Percentiles rank a stretch among this genome's conserved stretches.
Conservation (phyloP, 2,329 filamentous ascomycete genomes). For the Xylariaceae sp. region DNA sequence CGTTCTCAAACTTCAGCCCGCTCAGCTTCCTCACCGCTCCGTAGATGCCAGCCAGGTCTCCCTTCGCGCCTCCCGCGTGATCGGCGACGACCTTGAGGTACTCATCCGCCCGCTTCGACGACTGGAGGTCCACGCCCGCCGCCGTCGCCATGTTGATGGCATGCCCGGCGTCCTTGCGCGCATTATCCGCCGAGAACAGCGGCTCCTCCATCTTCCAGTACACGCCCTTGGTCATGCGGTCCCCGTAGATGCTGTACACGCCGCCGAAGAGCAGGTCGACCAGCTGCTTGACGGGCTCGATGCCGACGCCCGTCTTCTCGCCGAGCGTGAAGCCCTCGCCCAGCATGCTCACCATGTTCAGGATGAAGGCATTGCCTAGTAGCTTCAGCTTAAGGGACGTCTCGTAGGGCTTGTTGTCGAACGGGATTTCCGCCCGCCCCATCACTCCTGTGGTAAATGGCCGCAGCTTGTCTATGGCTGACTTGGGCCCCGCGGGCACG, state of each 20-base stretch:
- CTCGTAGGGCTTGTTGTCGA: constrained; percentile 32
- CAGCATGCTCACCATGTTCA: constrained; percentile 77
- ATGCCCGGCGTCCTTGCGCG: constrained; percentile 77
- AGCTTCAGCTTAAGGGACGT: constrained; percentile 72
- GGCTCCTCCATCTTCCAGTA: constrained; percentile 74
- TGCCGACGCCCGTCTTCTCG: constrained; percentile 74
- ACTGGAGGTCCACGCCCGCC: constrained; percentile 59
- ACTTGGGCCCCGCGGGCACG: constrained; percentile 58
- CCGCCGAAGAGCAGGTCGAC: constrained; percentile 72
- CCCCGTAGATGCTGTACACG: constrained; percentile 68
- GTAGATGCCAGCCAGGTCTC: constrained; percentile 80
- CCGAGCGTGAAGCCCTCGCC: constrained; percentile 74
- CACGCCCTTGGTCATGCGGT: constrained; percentile 69
- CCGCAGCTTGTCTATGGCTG: constrained; percentile 54
- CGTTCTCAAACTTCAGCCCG: constrained; percentile 70
- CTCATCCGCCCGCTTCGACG: constrained; percentile 62
- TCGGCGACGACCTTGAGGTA: constrained; percentile 68
- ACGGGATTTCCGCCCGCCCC: constrained; percentile 53
- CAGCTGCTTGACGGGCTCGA: constrained; percentile 64
- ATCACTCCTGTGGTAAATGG: constrained; percentile 66
- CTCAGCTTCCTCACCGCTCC: constrained; percentile 71
- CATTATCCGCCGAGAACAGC: constrained; percentile 78
- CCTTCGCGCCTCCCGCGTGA: constrained; percentile 59
- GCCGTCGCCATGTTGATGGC: constrained; percentile 62
- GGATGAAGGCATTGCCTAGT: constrained; percentile 79